Conservation (phyloP, 2,329 filamentous ascomycete genomes). For the Pseudonectria buxi region DNA sequence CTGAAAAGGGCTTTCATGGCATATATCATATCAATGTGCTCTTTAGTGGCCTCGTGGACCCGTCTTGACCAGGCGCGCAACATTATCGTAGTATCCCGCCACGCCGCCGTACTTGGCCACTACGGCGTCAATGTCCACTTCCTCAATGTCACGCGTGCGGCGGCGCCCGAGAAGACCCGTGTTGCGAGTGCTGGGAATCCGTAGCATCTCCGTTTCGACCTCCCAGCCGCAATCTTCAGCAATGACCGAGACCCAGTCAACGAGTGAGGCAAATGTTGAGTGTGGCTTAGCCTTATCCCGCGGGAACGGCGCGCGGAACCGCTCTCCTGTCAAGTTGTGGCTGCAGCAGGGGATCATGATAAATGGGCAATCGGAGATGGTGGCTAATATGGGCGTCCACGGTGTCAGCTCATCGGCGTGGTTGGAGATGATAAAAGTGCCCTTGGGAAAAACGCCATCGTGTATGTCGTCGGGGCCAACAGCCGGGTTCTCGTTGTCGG, state of each 20-base stretch:
- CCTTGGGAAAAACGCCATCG: constrained; percentile 60
- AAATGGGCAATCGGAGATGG: constrained; percentile 70
- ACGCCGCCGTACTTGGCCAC: constrained; percentile 48
- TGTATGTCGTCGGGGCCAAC: constrained; percentile 29
- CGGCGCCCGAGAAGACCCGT: constrained; percentile 67
- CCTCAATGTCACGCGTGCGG: constrained; percentile 19
- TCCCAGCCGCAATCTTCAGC: constrained; percentile 66
- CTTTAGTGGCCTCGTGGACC: constrained; percentile 17
- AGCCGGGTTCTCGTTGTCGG: constrained; percentile 9
- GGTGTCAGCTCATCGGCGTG: constrained; percentile 94
- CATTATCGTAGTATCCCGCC: constrained; percentile 51
- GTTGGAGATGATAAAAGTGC: constrained; percentile 92
- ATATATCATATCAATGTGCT: too few species aligned
- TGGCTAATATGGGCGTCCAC: constrained; percentile 88
- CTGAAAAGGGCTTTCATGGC: too few species aligned
- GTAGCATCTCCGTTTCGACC: constrained; percentile 75
- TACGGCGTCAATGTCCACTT: constrained; percentile 37
- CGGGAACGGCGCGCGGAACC: constrained; percentile 60
- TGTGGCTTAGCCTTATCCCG: constrained; percentile 42
- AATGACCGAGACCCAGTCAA: constrained; percentile 67
- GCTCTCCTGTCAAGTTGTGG: constrained; percentile 71
- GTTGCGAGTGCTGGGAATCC: constrained; percentile 90
- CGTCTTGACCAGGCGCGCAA: constrained; percentile 52
- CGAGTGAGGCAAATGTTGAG: constrained; percentile 78
- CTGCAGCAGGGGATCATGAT: constrained; percentile 95